A percentile compares a stretch with the other conserved stretches of the same genome.
These are phyloP conservation scores for Colletotrichum sp. DNA, from an alignment of 2,329 filamentous ascomycete species.

Conservation along the genomic window DNA sequence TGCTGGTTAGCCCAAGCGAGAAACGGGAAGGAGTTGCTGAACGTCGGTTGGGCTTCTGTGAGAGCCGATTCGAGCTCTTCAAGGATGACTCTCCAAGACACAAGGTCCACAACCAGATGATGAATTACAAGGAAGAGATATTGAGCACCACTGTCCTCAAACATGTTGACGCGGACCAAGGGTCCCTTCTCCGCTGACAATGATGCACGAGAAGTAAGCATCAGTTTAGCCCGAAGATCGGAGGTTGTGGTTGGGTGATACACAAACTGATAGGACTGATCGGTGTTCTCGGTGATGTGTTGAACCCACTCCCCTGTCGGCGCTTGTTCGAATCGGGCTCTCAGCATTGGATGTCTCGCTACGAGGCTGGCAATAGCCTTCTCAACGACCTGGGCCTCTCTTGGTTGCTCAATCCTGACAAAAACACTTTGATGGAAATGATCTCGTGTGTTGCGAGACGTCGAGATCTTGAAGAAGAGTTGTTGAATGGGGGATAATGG, in stretches of 20 bases:
- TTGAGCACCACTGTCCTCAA: slow-evolving; percentile 23
- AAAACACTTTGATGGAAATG: slow-evolving; percentile 7
- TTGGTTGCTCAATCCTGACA: background rate
- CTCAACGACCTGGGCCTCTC: background rate
- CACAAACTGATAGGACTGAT: background rate
- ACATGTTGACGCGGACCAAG: slow-evolving; percentile 21
- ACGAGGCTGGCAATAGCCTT: background rate
- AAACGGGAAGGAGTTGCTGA: background rate
- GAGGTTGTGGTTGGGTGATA: background rate
- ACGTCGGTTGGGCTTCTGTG: background rate
- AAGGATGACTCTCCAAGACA: slow-evolving; percentile 50
- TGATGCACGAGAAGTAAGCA: background rate
- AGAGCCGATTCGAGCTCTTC: slow-evolving; percentile 41
- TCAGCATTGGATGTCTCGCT: background rate
- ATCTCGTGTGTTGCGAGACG: background rate
- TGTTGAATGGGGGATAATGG: slow-evolving; percentile 4
- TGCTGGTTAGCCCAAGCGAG: background rate
- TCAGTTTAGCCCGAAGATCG: background rate
- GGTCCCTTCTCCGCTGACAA: slow-evolving; percentile 18
- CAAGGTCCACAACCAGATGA: slow-evolving; percentile 47
- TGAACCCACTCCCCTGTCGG: background rate
- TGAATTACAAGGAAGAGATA: slow-evolving; percentile 36
- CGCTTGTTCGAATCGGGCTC: background rate
- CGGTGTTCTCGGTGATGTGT: background rate
- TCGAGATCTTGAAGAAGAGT: background rate